Base-by-base conservation (phyloP, 2,329 filamentous ascomycete genomes). In the Fusarium pseudonygamai region DNA sequence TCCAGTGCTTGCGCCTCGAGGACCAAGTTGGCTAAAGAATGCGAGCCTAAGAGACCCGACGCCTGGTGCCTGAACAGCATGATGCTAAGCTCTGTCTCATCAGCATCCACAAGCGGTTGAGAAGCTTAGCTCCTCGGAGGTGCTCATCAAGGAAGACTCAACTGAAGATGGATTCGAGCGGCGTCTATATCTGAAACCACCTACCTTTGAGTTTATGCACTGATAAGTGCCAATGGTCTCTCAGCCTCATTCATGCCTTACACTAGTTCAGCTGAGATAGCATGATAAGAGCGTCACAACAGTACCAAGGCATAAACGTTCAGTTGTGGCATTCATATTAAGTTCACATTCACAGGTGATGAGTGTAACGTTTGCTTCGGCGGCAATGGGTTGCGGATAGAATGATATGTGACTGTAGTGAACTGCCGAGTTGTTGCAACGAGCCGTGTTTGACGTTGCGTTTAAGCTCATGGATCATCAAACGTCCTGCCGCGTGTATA, bases 381-480 rank as follows among this genome's bases (percentile, higher is more conserved):
- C 4, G 12, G 22, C 16, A 39, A 18, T 2, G 26, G 22, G 11
- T 12, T 39, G 26, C 14, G 16, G 26, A 28, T 24, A 20, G 32
- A 30, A 16, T 24, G 26, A 6, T 16, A 16, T 60, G 22, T 13
- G 15, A 20, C 45, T 39, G 26, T 24, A 53, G 26, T 11, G 2
- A 26, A 53, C 20, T 50, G 34, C 26, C 22, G 30, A 49, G 22
- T 50, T 6, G 24, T 34, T 59, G 32, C 32, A 36, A 50, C 42
- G 22, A 36, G 30, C 32, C 32, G 15, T 37, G 56, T 59, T 59
- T 59, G 42, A 36, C 40, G 32, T 58, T 49, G 40, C 32, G 55
- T 49, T 30, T 50, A 59, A 58, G 56, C 56, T 50, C 32, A 59
- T 37, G 45, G 56, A 37, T 52, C 26, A 59, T 60, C 57, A 52